Base-by-base conservation (phyloP, 2,329 filamentous ascomycete species). In the Fusarium incarnatum region DNA sequence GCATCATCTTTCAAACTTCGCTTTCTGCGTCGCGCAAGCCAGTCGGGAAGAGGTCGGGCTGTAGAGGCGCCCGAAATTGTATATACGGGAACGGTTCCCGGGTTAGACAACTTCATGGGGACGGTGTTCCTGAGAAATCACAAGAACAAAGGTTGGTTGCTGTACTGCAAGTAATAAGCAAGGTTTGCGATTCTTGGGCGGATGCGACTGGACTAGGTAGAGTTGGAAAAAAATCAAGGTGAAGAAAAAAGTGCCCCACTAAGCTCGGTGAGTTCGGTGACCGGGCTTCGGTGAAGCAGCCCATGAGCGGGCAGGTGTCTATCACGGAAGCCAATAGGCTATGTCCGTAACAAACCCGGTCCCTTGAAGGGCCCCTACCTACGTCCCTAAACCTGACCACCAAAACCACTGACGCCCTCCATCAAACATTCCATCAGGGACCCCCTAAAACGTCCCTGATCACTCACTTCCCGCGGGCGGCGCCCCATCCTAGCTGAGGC, bases 51-150 rank as follows among this genome's bases (percentile, higher is more conserved):
- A 22, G 93, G 93, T 27, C 95, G 89, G 9, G 94, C 92, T 20
- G 93, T 95, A 37, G 93, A 93, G 34, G 94, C 93, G 71, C 96
- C 97, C 40, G 95, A 94, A 76, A 99, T 93, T 57, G 96, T 98
- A 78, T 99, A 99, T 4, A 98, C 94, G 60, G 93, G 92, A 64
- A 97, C 92, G 46, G 91, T 87, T 68, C 93, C 93, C 71, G 93
- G 90, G 75, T 94, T 94, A 28, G 91, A 91, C 79, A 94, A 88
- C 84, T 94, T 94, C 93, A 95, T 95, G 64, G 47, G 42, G 56
- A 65, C 50, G 47, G 53, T 47, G 53, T 56, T 52, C 42, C 34
- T 60, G 55, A 49, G 32, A 40, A 50, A 30, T 65, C 53, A 62
- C 67, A 56, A 48, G 34, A 49, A 61, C 45, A 68, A 73, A 61